A percentile compares a stretch with the other conserved stretches of the same genome.
Conservation (phyloP, 257 asterid genomes). For the Plantago major region DNA sequence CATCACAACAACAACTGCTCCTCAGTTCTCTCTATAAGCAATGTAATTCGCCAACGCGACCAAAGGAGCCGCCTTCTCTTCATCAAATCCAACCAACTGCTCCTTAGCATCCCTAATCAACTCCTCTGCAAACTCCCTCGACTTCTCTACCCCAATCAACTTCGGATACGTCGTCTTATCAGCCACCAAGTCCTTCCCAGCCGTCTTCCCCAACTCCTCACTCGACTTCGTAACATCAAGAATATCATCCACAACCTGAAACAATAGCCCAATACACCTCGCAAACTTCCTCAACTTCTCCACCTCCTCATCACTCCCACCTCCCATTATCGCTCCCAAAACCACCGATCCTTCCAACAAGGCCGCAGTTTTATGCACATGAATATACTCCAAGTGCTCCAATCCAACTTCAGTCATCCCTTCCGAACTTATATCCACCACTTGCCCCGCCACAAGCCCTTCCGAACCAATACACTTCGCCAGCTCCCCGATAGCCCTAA, state of each 20-base stretch:
- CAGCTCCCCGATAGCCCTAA: constrained; percentile 34
- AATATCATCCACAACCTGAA: constrained; percentile 59
- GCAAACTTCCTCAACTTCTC: constrained; percentile 46
- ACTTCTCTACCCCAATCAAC: constrained; percentile 48
- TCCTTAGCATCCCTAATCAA: constrained; percentile 49
- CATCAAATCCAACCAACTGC: constrained; percentile 47
- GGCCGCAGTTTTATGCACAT: constrained; percentile 56
- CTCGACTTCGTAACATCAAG: constrained; percentile 62
- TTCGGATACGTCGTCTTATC: constrained; percentile 60
- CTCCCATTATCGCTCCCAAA: constrained; percentile 55
- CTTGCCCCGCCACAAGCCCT: constrained; percentile 54
- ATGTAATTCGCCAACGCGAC: constrained; percentile 53
- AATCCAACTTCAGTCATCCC: constrained; percentile 41
- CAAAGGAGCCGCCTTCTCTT: constrained; percentile 41
- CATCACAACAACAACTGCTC: background rate
- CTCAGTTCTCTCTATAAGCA: constrained; percentile 47
- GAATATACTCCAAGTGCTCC: constrained; percentile 50
- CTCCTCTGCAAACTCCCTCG: constrained; percentile 53
- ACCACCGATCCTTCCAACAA: constrained; percentile 54
- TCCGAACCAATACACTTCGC: constrained; percentile 43
- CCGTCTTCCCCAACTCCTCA: constrained; percentile 54
- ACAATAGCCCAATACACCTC: constrained; percentile 47
- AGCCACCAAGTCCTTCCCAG: constrained; percentile 58
- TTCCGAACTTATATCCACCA: constrained; percentile 45
- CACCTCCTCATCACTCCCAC: constrained; percentile 37